Percentiles rank a stretch among this genome's conserved stretches.
These are phyloP conservation scores for Phytophthora pinifolia DNA, from an alignment of 352 stramenopile genomes.

Conservation along the genomic window DNA sequence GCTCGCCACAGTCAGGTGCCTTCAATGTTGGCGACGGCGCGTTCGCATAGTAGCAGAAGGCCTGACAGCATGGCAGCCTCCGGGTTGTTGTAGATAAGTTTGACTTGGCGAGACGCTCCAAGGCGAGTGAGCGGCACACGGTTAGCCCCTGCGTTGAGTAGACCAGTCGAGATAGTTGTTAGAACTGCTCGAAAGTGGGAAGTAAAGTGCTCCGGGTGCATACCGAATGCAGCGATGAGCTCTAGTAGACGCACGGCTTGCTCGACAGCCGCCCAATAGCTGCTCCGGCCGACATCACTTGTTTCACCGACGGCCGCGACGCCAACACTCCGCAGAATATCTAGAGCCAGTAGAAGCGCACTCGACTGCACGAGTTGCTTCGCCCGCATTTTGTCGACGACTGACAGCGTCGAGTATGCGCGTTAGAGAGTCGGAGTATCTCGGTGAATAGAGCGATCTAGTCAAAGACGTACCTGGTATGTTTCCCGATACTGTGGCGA, in stretches of 20 bases:
- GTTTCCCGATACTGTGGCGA: constrained; percentile 29
- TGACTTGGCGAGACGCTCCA: constrained; percentile 51
- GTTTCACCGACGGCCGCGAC: constrained; percentile 7
- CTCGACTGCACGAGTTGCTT: constrained; percentile 42
- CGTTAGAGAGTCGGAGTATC: neutral
- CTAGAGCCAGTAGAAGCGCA: constrained; percentile 49
- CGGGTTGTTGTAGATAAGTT: constrained; percentile 59
- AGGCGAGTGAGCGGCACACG: constrained; percentile 54
- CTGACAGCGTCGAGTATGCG: neutral
- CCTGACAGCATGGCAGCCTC: constrained; percentile 31
- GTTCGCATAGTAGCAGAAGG: constrained; percentile 56
- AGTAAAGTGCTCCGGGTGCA: neutral
- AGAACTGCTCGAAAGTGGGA: neutral
- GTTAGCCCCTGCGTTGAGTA: constrained; percentile 36
- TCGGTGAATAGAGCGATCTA: neutral
- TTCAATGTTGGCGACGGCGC: constrained; percentile 56
- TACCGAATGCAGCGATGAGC: constrained; percentile 48
- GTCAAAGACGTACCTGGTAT: constrained; percentile 11
- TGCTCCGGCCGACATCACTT: constrained; percentile 11
- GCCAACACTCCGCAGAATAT: constrained; percentile 35
- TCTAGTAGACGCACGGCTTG: constrained; percentile 59
- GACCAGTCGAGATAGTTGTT: neutral
- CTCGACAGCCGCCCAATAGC: constrained; percentile 28
- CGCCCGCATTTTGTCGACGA: constrained; percentile 29
- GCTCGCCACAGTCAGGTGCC: constrained; percentile 37